Conservation (phyloP, 495 filamentous ascomycete species). For the Penicillium longicatenatum region DNA sequence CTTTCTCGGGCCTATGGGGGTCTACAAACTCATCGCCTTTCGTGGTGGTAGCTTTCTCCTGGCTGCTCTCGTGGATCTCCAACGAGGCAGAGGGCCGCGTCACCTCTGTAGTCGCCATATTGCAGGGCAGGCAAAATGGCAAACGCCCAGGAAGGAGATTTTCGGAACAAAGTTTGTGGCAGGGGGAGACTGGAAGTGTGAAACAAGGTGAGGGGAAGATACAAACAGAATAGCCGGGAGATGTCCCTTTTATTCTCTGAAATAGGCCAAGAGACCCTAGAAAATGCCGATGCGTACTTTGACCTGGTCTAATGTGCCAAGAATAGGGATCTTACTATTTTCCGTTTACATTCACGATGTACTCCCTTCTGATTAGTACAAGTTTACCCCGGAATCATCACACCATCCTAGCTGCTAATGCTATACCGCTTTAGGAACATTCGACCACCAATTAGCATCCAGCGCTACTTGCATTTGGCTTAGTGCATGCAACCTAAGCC, state of each 20-base stretch:
- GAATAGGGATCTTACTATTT: neutral
- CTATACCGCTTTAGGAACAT: neutral
- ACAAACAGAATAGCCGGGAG: neutral
- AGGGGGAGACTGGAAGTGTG: neutral
- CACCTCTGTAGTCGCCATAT: slow-evolving; percentile 13
- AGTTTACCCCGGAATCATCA: neutral
- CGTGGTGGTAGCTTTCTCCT: neutral
- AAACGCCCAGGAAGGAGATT: neutral
- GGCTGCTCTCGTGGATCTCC: slow-evolving; percentile 15
- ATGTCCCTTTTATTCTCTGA: slow-evolving; percentile 2
- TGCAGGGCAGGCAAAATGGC: neutral
- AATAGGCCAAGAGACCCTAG: neutral
- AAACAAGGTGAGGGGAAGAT: slow-evolving; percentile 2
- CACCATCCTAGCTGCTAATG: neutral
- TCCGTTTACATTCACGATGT: neutral
- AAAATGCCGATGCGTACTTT: neutral
- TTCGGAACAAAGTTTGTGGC: neutral
- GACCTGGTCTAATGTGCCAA: neutral
- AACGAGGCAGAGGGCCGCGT: slow-evolving; percentile 11
- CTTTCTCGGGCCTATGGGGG: slow-evolving; percentile 15
- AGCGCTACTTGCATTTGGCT: neutral
- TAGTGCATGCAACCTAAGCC: neutral
- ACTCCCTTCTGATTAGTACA: neutral
- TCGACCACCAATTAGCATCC: neutral
- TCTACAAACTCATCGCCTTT: slow-evolving; percentile 5